Evolutionary conservation across 257 asterid genomes (phyloP).

Genomic region (Salvia miltiorrhiza): DNA sequence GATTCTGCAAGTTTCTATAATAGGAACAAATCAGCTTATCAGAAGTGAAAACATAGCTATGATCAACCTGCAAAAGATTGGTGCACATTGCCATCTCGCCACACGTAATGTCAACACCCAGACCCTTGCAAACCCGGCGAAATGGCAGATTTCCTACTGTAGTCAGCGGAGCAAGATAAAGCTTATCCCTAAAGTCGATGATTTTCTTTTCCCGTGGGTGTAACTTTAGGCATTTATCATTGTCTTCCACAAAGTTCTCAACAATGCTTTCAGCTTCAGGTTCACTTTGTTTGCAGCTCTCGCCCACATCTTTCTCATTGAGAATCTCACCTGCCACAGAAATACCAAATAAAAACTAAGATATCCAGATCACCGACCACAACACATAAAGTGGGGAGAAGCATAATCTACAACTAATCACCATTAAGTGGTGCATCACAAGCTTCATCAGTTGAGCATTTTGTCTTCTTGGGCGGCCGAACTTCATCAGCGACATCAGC

Average conservation of each 20-base stretch:
- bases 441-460: conserved; percentile 46
- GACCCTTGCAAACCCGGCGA: conserved; percentile 86
- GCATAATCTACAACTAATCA: conserved; percentile 35
- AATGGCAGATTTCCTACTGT: conserved; percentile 92
- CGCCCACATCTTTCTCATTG: conserved; percentile 26
- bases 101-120: conserved; percentile 97
- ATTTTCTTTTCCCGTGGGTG: conserved; percentile 84
- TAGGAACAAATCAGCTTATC: not conserved
- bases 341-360: conserved; percentile 17
- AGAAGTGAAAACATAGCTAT: conserved; percentile 4
- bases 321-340: conserved; percentile 35
- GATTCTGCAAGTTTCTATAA: not conserved
- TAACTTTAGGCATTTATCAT: conserved; percentile 72
- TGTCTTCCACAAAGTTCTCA: conserved; percentile 35
- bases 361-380: not conserved
- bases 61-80: conserved; percentile 82
- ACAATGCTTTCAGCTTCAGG: conserved; percentile 20
- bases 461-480: conserved; percentile 75
- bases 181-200: conserved; percentile 83
- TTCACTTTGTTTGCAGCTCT: conserved; percentile 27
- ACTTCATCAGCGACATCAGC: conserved; percentile 36
- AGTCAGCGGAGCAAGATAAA: conserved; percentile 94
- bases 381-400: conserved; percentile 1
- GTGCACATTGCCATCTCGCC: conserved; percentile 99
- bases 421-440: conserved; percentile 29